A percentile compares a stretch with the other conserved stretches of the same genome.
These are phyloP conservation scores for Chaetomium sp. DNA, from an alignment of 2,329 filamentous ascomycete genomes.

Conservation along the genomic window DNA sequence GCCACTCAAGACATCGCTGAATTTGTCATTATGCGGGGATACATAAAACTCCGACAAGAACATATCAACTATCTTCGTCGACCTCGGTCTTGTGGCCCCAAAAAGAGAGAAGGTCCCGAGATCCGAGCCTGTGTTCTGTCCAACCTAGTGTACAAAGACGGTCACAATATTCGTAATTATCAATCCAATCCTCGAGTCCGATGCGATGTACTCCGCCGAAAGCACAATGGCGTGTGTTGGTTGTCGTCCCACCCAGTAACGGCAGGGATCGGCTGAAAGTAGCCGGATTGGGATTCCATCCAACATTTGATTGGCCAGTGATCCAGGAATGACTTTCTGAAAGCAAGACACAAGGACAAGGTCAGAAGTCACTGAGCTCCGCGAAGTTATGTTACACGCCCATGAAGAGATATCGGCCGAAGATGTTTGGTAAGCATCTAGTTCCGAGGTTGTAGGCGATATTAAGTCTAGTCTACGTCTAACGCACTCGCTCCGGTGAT, in stretches of 20 bases:
- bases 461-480: conserved; percentile 22
- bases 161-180: no score
- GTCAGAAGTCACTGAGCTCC: not conserved
- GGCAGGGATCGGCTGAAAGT: conserved; percentile 10
- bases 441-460: no score
- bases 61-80: no score
- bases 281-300: conserved; percentile 16
- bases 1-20: no score
- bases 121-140: no score
- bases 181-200: not conserved
- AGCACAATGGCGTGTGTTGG: conserved; percentile 23
- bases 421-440: no score
- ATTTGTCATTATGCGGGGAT: no score
- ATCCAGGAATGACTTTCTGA: not conserved
- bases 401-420: not conserved
- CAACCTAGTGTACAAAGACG: no score
- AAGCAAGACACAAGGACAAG: not conserved
- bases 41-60: no score
- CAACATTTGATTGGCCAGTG: conserved; percentile 17
- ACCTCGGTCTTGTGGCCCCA: no score
- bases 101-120: no score
- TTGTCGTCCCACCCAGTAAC: conserved; percentile 16
- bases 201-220: conserved; percentile 6
- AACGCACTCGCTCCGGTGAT: conserved; percentile 7
- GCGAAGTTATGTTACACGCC: not conserved